Percentiles rank a stretch among this genome's conserved stretches.
Evolutionary conservation across 257 asterid species (phyloP).

Genomic region (Ligustrum vulgare): DNA sequence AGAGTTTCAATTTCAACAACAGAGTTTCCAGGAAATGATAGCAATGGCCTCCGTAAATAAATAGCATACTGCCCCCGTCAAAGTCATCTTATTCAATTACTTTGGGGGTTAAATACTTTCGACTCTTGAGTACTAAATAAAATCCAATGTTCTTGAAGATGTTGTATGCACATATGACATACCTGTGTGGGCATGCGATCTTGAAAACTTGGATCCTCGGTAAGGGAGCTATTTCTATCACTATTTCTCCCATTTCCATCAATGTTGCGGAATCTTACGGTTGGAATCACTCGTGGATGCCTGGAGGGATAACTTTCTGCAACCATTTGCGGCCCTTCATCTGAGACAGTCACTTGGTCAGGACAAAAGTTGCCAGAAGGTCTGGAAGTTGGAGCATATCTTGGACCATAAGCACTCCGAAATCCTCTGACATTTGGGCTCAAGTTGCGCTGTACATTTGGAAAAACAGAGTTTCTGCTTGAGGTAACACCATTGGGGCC

Average conservation of each 20-base stretch:
- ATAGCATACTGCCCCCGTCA: neutral
- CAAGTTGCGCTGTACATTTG: slow-evolving; percentile 33
- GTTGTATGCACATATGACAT: slow-evolving; percentile 26
- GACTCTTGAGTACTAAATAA: neutral
- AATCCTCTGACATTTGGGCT: slow-evolving; percentile 55
- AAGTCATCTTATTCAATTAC: neutral
- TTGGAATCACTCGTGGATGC: slow-evolving; percentile 45
- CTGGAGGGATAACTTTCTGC: slow-evolving; percentile 51
- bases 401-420: slow-evolving; percentile 50
- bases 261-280: slow-evolving; percentile 39
- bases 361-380: slow-evolving; percentile 52
- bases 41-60: neutral
- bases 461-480: slow-evolving; percentile 47
- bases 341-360: slow-evolving; percentile 45
- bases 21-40: neutral
- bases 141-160: neutral
- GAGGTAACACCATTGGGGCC: slow-evolving; percentile 40
- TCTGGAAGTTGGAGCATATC: slow-evolving; percentile 50
- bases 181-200: slow-evolving; percentile 61
- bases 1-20: neutral
- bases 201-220: slow-evolving; percentile 48
- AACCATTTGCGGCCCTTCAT: slow-evolving; percentile 49
- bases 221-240: slow-evolving; percentile 47
- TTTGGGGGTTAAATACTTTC: neutral
- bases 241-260: slow-evolving; percentile 51